phyloP scores from a whole-genome alignment of 2,329 filamentous ascomycete genomes.

The Neurospora crassa region DNA sequence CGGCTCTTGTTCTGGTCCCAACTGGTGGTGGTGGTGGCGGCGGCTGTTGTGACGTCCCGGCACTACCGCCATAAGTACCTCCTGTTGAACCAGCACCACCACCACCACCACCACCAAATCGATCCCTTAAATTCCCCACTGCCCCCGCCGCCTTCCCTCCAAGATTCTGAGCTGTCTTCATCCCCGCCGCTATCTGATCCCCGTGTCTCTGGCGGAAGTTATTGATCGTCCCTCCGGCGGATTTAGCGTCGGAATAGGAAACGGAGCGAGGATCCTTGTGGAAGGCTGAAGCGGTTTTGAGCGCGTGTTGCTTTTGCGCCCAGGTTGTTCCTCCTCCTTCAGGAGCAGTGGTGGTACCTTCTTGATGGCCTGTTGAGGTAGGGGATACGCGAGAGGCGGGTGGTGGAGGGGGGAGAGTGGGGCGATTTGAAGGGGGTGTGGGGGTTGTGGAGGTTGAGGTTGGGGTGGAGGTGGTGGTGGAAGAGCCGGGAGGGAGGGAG shows the following conservation, averaged over 20 bases:
- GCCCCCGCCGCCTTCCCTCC: conserved; percentile 37
- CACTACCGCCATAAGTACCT: conserved; percentile 33
- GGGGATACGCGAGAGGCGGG: not conserved
- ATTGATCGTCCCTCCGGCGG: conserved; percentile 51
- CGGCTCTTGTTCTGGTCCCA: not conserved
- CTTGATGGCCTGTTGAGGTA: not conserved
- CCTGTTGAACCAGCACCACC: not conserved
- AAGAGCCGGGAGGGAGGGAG: not conserved
- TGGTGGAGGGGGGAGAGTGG: not conserved
- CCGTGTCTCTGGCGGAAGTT: conserved; percentile 64
- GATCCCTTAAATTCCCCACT: not conserved
- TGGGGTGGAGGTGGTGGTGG: not conserved
- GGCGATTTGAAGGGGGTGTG: not conserved
- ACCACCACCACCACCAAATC: not conserved
- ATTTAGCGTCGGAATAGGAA: conserved; percentile 46
- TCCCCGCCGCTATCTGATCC: conserved; percentile 54
- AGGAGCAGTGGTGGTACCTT: conserved; percentile 21
- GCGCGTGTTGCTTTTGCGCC: conserved; percentile 54
- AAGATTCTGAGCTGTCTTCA: conserved; percentile 44
- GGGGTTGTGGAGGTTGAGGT: not conserved
- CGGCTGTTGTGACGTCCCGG: not conserved
- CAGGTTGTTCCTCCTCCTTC: conserved; percentile 50
- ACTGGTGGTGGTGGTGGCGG: conserved; percentile 5
- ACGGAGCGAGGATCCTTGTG: conserved; percentile 53
- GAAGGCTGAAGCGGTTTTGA: conserved; percentile 50